Base-by-base conservation (phyloP, 2,329 filamentous ascomycete species). In the Colletotrichum eremochloae region DNA sequence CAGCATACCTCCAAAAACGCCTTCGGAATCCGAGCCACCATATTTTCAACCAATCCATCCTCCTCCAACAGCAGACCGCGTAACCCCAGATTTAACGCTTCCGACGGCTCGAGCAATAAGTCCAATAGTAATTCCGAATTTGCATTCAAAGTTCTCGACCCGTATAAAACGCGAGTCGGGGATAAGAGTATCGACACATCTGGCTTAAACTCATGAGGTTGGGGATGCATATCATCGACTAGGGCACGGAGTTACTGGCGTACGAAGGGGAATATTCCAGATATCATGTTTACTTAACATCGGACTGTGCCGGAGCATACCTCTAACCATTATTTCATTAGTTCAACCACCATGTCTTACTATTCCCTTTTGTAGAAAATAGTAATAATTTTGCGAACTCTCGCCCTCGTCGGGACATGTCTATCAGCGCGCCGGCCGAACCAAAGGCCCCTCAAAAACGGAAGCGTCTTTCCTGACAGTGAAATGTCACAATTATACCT, bases 121-220 rank as follows among this genome's bases (percentile, higher is more conserved):
- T 9, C 24, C 24, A 1, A 7, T 12, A 12, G 14, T 14, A 52
- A 36, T 11, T 36, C 62, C 62, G 29, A 36, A 6, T 29, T 24
- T 64, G 50, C 50, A 64, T 18, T 64, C 62, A 0, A 64, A 56
- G 20, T 64, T 64, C 46, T 64, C 62, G 20, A 14, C 42, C 7
- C 55, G 12, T 14, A 14, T 20, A 6, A 42, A 14, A 4, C 38
- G 24, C 1, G 62, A 56, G 9, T 2, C 38, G 7, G 9, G 29
- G 40, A 12, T 44, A 20, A 56, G 6, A 3, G 3, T 12, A n/a
- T 11, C 20, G 31, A 9, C 18, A 12, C 14, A 7, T 9, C 20
- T 3, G 38, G 9, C 29, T 15, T 42, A 40, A 24, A 62, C 8
- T 40, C 18, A 40, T 11, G 3, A 1, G 33, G 2, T n/a, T 36